A percentile compares a stretch with the other conserved stretches of the same genome.
phyloP scores from a whole-genome alignment of 2,329 filamentous ascomycete species.

The Sclerotinia subarctica region DNA sequence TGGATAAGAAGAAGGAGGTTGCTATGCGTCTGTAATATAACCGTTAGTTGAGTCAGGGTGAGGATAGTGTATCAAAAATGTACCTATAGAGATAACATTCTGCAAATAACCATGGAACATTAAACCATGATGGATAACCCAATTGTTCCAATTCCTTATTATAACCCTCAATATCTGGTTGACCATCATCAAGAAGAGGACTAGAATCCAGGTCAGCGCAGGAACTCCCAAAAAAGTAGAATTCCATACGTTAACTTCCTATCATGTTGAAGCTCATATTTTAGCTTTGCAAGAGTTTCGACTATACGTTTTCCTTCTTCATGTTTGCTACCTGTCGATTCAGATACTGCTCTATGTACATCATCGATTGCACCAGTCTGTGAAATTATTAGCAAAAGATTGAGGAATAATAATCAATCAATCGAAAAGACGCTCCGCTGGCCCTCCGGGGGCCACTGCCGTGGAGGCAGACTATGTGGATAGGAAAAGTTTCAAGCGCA shows the following conservation, averaged over 20 bases:
- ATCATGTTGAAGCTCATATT: constrained; percentile 94
- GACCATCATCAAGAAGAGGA: constrained; percentile 38
- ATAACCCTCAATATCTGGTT: constrained; percentile 66
- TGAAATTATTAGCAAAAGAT: constrained; percentile 18
- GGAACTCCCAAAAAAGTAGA: neutral
- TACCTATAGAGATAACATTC: constrained; percentile 91
- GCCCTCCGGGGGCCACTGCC: neutral
- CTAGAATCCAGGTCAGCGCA: constrained; percentile 53
- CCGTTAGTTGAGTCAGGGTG: neutral
- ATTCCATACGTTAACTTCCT: constrained; percentile 67
- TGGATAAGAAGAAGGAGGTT: constrained; percentile 71
- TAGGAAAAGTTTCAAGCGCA: neutral
- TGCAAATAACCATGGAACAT: constrained; percentile 81
- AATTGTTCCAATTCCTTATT: constrained; percentile 79
- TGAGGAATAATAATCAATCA: too few species aligned
- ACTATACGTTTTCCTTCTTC: constrained; percentile 86
- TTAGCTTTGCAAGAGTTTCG: constrained; percentile 73
- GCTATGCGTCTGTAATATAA: constrained; percentile 63
- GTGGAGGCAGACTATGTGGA: neutral
- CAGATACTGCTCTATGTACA: constrained; percentile 70
- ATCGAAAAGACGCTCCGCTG: neutral
- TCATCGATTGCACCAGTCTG: constrained; percentile 93
- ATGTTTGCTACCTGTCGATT: constrained; percentile 54
- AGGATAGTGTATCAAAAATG: neutral
- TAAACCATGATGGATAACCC: constrained; percentile 75